Evolutionary conservation across 768 basidiomycete species (phyloP).

Genomic region (Fistulinella prunicolor): DNA sequence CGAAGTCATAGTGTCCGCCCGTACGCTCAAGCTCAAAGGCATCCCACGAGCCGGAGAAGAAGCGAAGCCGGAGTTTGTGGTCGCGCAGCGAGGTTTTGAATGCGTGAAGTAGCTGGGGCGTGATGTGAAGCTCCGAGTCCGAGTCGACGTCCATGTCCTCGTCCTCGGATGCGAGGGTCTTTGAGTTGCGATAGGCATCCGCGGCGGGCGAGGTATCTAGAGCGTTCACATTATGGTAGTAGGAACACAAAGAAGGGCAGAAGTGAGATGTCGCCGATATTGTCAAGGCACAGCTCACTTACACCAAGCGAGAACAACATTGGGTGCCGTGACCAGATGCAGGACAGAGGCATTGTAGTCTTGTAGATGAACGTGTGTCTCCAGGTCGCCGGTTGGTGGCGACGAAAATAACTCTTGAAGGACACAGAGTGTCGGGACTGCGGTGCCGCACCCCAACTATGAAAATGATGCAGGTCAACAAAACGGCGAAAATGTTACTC

Average conservation of each 20-base stretch:
- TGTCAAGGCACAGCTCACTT: slow-evolving; percentile 33
- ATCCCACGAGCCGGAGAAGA: slow-evolving; percentile 85
- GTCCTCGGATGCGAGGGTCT: slow-evolving; percentile 24
- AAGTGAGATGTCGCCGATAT: background rate
- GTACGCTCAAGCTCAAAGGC: slow-evolving; percentile 39
- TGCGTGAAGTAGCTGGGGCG: slow-evolving; percentile 56
- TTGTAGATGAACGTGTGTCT: slow-evolving; percentile 73
- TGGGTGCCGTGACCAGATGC: slow-evolving; percentile 75
- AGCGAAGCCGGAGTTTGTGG: slow-evolving; percentile 58
- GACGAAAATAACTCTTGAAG: slow-evolving; percentile 57
- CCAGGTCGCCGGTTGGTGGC: slow-evolving; percentile 9
- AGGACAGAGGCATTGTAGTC: slow-evolving; percentile 88
- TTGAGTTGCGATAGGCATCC: slow-evolving; percentile 43
- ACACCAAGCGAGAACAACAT: slow-evolving; percentile 82
- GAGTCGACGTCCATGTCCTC: background rate
- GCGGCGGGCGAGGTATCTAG: slow-evolving; percentile 69
- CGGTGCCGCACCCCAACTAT: slow-evolving; percentile 93
- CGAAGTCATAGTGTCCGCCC: slow-evolving; percentile 55
- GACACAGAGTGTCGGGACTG: slow-evolving; percentile 75
- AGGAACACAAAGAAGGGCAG: background rate
- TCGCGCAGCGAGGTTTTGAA: slow-evolving; percentile 59
- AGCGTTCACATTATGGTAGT: too few species aligned
- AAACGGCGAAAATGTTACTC: too few species aligned
- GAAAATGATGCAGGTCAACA: background rate
- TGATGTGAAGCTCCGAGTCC: slow-evolving; percentile 62